These are phyloP conservation scores for Candida argentea DNA, from an alignment of 805 yeast genomes.

Conservation along the genomic window DNA sequence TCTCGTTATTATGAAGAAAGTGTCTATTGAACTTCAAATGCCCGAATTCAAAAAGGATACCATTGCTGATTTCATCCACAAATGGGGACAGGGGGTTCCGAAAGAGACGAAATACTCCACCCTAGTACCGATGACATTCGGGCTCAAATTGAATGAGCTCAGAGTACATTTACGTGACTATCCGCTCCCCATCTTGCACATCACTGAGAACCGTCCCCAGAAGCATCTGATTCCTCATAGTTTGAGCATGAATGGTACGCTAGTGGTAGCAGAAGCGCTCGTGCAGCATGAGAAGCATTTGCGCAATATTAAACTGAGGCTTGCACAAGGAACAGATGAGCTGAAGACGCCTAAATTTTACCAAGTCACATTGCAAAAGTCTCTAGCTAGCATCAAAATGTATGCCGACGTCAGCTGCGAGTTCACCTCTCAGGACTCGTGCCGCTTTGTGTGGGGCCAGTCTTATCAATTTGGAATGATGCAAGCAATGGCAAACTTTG, in stretches of 20 bases:
- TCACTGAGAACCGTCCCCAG: constrained; percentile 40
- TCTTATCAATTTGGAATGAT: constrained; percentile 79
- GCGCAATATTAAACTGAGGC: constrained; percentile 52
- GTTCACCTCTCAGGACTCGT: constrained; percentile 45
- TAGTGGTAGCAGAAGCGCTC: constrained; percentile 61
- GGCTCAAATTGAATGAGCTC: constrained; percentile 48
- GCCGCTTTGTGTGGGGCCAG: constrained; percentile 75
- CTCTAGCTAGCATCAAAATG: constrained; percentile 66
- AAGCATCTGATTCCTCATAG: constrained; percentile 7
- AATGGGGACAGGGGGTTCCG: constrained; percentile 80
- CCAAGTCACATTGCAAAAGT: constrained; percentile 58
- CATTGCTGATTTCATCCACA: constrained; percentile 52
- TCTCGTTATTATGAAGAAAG: constrained; percentile 17
- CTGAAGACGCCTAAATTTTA: constrained; percentile 23
- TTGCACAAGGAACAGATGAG: constrained; percentile 37
- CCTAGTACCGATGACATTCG: constrained; percentile 52
- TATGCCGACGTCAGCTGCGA: constrained; percentile 51
- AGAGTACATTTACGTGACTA: constrained; percentile 73
- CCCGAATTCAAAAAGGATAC: constrained; percentile 22
- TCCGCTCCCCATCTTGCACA: constrained; percentile 71
- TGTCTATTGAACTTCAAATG: constrained; percentile 14
- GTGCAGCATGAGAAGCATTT: constrained; percentile 40
- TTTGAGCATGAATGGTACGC: constrained; percentile 44
- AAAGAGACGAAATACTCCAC: constrained; percentile 56
- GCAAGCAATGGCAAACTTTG: constrained; percentile 66